Percentiles rank a stretch among this genome's conserved stretches.
Evolutionary conservation across 306 rosid species (phyloP).

Genomic region (Casuarina cunninghamiana): DNA sequence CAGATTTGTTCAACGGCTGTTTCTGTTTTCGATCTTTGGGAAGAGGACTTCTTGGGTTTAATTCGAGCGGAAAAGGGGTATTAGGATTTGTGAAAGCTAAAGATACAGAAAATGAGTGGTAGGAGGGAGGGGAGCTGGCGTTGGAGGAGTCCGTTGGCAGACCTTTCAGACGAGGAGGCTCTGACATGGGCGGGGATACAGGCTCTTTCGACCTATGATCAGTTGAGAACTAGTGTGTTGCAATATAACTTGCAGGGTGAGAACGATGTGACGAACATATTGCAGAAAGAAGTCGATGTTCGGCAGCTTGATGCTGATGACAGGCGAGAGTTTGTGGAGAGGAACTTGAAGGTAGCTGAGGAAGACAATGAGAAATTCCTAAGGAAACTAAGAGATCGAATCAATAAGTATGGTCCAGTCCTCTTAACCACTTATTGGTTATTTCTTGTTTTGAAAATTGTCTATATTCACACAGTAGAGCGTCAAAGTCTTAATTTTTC

Average conservation of each 20-base stretch:
- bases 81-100: not conserved
- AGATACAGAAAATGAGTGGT: not conserved
- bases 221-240: constrained; percentile 16
- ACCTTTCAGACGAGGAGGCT: constrained; percentile 16
- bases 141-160: not conserved
- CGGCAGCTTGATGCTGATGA: not conserved
- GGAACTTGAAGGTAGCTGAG: constrained; percentile 1
- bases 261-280: not conserved
- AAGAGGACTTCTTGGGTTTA: too few relatives aligned
- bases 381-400: not conserved
- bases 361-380: constrained; percentile 15
- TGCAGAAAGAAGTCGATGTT: constrained; percentile 1
- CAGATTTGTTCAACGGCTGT: too few relatives aligned
- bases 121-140: not conserved
- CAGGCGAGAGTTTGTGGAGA: not conserved
- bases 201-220: constrained; percentile 16
- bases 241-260: not conserved
- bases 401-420: not conserved
- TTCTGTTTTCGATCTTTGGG: too few relatives aligned
- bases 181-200: constrained; percentile 17
- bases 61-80: too few relatives aligned
- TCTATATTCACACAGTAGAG: too few relatives aligned
- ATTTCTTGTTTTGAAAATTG: not conserved
- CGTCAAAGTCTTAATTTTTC: too few relatives aligned
- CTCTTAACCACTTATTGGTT: too few relatives aligned